These are phyloP conservation scores for Mycena sp. DNA, from an alignment of 1,284 basidiomycete species.

Conservation along the genomic window DNA sequence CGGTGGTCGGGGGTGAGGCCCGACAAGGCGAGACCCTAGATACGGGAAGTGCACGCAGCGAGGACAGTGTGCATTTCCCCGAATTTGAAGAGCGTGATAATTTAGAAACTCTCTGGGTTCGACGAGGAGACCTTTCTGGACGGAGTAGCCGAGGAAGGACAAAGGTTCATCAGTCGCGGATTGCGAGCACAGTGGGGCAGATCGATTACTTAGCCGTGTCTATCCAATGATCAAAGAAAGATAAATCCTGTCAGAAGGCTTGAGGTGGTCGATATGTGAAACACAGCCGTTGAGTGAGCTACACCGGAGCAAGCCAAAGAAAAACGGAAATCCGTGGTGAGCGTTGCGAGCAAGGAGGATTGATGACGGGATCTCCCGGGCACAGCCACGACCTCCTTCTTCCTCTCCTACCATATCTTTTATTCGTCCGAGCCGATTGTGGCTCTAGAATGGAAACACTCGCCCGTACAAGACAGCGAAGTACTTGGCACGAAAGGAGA, in stretches of 20 bases:
- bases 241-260: neutral
- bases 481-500: neutral
- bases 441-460: constrained; percentile 3
- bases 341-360: constrained; percentile 3
- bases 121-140: no score
- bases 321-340: neutral
- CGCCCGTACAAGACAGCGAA: neutral
- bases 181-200: no score
- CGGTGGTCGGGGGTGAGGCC: no score
- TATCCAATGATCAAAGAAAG: neutral
- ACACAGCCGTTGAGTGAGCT: neutral
- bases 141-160: no score
- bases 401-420: neutral
- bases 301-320: neutral
- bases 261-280: neutral
- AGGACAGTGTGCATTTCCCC: no score
- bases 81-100: no score
- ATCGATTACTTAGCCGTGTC: neutral
- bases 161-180: no score
- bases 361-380: neutral
- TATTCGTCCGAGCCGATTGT: neutral
- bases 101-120: no score
- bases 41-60: no score
- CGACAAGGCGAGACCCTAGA: no score
- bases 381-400: constrained; percentile 2